Evolutionary conservation across 2,329 filamentous ascomycete genomes (phyloP).

Genomic region (Fusarium buxicola): DNA sequence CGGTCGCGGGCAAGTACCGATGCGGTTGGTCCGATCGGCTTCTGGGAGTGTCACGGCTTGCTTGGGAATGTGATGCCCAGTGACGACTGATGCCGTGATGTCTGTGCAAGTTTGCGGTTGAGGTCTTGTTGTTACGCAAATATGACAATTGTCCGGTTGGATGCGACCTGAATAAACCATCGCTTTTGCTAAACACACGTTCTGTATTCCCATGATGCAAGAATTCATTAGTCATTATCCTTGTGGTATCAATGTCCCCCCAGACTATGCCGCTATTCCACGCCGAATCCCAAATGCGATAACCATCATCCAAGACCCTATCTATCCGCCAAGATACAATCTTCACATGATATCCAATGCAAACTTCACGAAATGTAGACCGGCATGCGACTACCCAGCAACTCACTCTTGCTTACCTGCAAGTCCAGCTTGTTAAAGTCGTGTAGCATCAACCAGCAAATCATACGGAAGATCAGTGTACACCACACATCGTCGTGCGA

Average conservation of each 20-base stretch:
- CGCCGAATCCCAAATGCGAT: neutral
- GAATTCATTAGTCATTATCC: constrained; percentile 18
- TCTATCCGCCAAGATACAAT: neutral
- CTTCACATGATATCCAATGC: neutral
- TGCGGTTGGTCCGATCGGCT: constrained; percentile 15
- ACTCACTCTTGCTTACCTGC: constrained; percentile 64
- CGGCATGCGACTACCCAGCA: constrained; percentile 65
- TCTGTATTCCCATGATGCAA: neutral
- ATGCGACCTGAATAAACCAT: neutral
- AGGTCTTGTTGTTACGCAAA: too few relatives aligned
- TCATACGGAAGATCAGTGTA: constrained; percentile 66
- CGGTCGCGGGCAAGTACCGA: neutral
- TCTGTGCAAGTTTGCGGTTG: neutral
- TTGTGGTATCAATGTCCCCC: constrained; percentile 21
- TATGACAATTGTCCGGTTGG: too few relatives aligned
- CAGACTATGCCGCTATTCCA: constrained; percentile 8
- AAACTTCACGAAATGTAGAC: constrained; percentile 61
- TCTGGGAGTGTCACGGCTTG: neutral
- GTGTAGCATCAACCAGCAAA: constrained; percentile 68
- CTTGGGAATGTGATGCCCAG: constrained; percentile 25
- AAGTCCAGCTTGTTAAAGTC: constrained; percentile 67
- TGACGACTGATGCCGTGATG: neutral
- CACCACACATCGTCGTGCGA: constrained; percentile 64
- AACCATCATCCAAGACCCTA: neutral
- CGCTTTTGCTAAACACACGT: neutral